phyloP scores from a whole-genome alignment of 768 basidiomycete genomes.

The Russula virescens region DNA sequence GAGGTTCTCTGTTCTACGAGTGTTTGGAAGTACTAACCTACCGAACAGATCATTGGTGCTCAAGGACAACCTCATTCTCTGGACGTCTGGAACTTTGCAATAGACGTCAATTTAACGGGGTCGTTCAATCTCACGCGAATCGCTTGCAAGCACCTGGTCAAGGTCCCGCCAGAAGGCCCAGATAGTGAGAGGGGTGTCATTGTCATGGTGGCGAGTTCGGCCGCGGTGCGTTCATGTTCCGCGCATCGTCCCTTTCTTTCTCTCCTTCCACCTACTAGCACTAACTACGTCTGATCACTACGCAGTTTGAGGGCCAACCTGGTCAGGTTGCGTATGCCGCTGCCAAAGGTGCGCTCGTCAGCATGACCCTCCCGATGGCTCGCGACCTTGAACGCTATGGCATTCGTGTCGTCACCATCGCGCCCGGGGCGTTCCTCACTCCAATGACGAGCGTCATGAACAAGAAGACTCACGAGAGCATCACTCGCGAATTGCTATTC shows the following conservation, averaged over 20 bases:
- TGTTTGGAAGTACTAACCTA: background rate
- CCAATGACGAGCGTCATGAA: slow-evolving; percentile 33
- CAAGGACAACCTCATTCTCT: slow-evolving; percentile 43
- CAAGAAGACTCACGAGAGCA: slow-evolving; percentile 25
- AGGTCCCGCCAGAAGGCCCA: slow-evolving; percentile 38
- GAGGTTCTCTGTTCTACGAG: background rate
- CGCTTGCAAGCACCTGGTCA: slow-evolving; percentile 45
- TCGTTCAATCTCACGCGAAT: slow-evolving; percentile 55
- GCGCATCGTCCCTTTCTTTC: background rate
- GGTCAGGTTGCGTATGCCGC: slow-evolving; percentile 54
- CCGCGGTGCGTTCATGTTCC: slow-evolving; percentile 32
- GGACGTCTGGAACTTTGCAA: slow-evolving; percentile 46
- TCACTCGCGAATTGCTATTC: slow-evolving; percentile 29
- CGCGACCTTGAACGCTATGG: slow-evolving; percentile 50
- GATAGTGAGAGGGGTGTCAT: slow-evolving; percentile 56
- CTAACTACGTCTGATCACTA: background rate
- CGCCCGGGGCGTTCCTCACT: slow-evolving; percentile 49
- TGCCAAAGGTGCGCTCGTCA: slow-evolving; percentile 49
- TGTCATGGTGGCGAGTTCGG: slow-evolving; percentile 50
- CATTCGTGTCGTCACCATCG: slow-evolving; percentile 50
- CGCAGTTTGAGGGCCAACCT: slow-evolving; percentile 50
- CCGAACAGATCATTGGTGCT: slow-evolving; percentile 42
- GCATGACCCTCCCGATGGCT: slow-evolving; percentile 57
- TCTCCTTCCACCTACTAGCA: no score
- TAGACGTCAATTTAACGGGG: slow-evolving; percentile 53